These are phyloP conservation scores for Macrolepiota dolichaula DNA, from an alignment of 768 basidiomycete species.

Conservation along the genomic window DNA sequence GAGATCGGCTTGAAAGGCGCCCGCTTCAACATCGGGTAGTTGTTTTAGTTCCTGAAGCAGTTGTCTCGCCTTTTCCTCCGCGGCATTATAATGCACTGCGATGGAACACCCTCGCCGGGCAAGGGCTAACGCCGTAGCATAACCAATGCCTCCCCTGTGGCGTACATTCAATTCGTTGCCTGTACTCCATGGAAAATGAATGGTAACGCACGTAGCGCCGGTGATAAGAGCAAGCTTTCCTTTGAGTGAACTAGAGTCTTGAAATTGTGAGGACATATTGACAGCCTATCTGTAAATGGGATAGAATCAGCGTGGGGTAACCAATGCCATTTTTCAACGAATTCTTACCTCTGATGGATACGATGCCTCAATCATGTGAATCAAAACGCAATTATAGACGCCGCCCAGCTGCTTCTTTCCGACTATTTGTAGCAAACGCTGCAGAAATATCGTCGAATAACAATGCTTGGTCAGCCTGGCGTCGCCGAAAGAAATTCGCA, in stretches of 20 bases:
- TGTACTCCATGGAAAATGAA: background rate
- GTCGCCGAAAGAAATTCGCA: too few species aligned
- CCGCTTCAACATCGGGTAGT: conserved; percentile 31
- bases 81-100: conserved; percentile 48
- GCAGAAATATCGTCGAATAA: too few species aligned
- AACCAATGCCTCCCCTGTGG: conserved; percentile 49
- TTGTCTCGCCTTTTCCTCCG: conserved; percentile 31
- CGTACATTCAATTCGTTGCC: background rate
- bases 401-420: background rate
- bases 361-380: background rate
- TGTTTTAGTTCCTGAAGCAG: conserved; percentile 34
- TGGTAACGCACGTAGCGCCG: conserved; percentile 22
- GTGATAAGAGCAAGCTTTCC: conserved; percentile 26
- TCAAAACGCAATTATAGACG: background rate
- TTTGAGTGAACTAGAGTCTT: conserved; percentile 13
- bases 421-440: too few species aligned
- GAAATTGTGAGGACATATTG: background rate
- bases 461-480: too few species aligned
- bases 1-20: conserved; percentile 47
- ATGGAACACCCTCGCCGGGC: conserved; percentile 43
- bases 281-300: background rate
- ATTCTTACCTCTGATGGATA: background rate
- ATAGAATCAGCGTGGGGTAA: background rate
- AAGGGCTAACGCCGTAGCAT: conserved; percentile 43
- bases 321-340: background rate